Evolutionary conservation across 2,329 filamentous ascomycete genomes (phyloP), one percentile per base, ranked within the genome.

Genomic region (Aspergillus ochraceoroseus): DNA sequence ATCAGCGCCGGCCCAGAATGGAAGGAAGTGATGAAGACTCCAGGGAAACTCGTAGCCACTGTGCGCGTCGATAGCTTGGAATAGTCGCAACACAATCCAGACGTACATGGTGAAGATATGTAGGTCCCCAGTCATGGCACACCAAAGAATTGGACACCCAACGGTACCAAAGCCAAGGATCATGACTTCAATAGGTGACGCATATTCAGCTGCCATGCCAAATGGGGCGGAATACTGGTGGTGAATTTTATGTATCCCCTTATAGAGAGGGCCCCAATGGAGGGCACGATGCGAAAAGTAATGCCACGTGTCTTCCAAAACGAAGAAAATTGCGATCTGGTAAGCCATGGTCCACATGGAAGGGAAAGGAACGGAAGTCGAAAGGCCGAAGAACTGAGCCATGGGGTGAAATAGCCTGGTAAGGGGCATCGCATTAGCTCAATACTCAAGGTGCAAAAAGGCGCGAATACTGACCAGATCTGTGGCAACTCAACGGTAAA

Each of bases 171-270:
- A 75, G 26, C 90, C 92, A 34, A 98, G 82, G 42, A 94, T 78
- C 85, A 95, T 94, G 53, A 90, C 87, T 70, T 98, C 92, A 55
- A 96, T 94, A 1, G 92, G 92, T 29, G 90, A 95, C 5, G 92
- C 92, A 67, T 98, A 98, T 70, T 98, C 92, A 42, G 92, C 90
- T 13, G 92, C 90, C 38, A 98, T 76, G 54, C 92, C 92, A 62
- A 98, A 98, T 12, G 92, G 92, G 8, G 92, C 92, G 25, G 88
- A 95, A 74, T 98, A 98, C 61, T 92, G 90, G 74, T 98, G 92
- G 73, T 98, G 92, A 56, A 98, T 89, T 75, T 98, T 98, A 79
- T 98, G 92, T 58, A 98, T 86, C 60, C 82, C 79, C 74, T 88
- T 94, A 80, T 98, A 98, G 4, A 98, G 81, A 26, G 88, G 87